phyloP scores from a whole-genome alignment of 2,329 filamentous ascomycete genomes.

The Plectosphaerella cucumerina region DNA sequence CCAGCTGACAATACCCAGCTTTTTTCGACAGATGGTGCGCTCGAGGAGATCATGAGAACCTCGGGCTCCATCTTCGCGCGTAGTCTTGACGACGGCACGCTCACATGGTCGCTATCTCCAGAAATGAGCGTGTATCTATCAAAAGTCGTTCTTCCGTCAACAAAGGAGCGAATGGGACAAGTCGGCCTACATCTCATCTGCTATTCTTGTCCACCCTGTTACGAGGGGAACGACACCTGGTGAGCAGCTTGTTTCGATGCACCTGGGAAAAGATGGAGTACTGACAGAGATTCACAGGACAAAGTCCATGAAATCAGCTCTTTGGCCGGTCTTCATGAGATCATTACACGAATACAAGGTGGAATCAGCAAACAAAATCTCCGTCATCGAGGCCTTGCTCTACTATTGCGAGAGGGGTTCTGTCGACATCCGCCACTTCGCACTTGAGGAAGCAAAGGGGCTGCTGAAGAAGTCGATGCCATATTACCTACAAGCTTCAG shows the following conservation, averaged over 20 bases:
- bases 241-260: constrained; percentile 8
- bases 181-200: constrained; percentile 19
- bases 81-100: too few relatives aligned
- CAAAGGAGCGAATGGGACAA: constrained; percentile 13
- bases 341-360: constrained; percentile 11
- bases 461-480: constrained; percentile 23
- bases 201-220: constrained; percentile 24
- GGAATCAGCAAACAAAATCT: constrained; percentile 6
- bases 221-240: constrained; percentile 26
- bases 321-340: constrained; percentile 21
- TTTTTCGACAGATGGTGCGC: too few relatives aligned
- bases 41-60: too few relatives aligned
- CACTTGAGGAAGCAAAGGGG: constrained; percentile 17
- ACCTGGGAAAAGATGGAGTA: fast-evolving
- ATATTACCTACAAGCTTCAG: constrained; percentile 24
- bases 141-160: constrained; percentile 4
- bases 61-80: too few relatives aligned
- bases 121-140: too few relatives aligned
- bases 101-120: too few relatives aligned
- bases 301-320: constrained; percentile 14
- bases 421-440: constrained; percentile 16
- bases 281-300: constrained; percentile 16
- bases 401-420: constrained; percentile 26
- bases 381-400: constrained; percentile 21
- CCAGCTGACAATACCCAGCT: too few relatives aligned